Conservation (phyloP, 2,329 filamentous ascomycete genomes). For the Sclerotinia subarctica region DNA sequence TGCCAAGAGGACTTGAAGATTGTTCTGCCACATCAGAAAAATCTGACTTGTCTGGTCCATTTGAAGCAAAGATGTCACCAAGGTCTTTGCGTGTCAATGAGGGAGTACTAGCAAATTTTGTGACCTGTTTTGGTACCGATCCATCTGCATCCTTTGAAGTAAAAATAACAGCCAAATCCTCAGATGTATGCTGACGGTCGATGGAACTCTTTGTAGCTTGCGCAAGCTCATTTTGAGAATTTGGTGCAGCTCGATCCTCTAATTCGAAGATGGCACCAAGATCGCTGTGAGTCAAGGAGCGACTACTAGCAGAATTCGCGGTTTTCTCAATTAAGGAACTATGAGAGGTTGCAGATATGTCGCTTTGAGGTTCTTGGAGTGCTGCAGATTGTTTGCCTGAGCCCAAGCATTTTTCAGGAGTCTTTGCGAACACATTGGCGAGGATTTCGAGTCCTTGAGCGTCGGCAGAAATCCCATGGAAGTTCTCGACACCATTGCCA, state of each 20-base stretch:
- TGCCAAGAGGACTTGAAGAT: no score
- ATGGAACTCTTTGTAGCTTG: neutral
- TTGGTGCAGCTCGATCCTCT: neutral
- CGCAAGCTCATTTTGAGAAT: neutral
- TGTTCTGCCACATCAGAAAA: neutral
- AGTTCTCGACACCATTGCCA: neutral
- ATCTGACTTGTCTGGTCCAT: neutral
- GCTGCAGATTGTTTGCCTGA: neutral
- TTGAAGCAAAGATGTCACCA: neutral
- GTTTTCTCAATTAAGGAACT: neutral
- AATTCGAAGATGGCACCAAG: neutral
- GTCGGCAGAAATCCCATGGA: neutral
- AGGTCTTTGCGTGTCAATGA: neutral
- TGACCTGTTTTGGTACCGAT: neutral
- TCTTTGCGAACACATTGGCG: neutral
- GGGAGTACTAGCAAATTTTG: neutral
- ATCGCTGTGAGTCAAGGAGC: neutral
- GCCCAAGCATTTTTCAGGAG: neutral
- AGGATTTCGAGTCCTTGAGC: neutral
- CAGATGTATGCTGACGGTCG: conserved; percentile 8
- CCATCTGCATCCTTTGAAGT: neutral
- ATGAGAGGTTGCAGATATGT: neutral
- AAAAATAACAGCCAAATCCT: neutral
- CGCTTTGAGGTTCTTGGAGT: neutral
- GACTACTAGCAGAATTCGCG: neutral